Conservation (phyloP, 176 grass and related monocot species). For the Zea mays region DNA sequence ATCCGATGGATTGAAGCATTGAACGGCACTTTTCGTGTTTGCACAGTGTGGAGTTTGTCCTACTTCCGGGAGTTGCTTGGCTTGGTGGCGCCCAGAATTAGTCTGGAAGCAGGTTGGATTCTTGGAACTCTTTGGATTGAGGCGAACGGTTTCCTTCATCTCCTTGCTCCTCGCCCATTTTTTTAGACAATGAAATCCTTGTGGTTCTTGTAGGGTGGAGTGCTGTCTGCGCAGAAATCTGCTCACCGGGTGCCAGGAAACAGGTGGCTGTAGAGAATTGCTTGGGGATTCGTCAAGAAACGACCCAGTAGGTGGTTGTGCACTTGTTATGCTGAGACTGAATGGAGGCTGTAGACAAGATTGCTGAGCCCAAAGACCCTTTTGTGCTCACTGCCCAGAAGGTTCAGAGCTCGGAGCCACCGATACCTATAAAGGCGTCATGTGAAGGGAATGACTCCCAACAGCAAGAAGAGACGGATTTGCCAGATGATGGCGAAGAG, state of each 20-base stretch:
- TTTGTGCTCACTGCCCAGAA: constrained; percentile 36
- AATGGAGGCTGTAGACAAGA: constrained; percentile 59
- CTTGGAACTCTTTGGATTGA: constrained; percentile 26
- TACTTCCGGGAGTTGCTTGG: neutral
- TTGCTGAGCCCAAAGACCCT: constrained; percentile 53
- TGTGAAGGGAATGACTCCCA: constrained; percentile 65
- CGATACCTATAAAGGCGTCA: constrained; percentile 50
- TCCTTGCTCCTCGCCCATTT: neutral
- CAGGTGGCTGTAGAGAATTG: constrained; percentile 13
- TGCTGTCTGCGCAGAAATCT: constrained; percentile 28
- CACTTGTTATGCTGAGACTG: constrained; percentile 39
- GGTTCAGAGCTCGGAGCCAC: constrained; percentile 44
- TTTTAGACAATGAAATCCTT: neutral
- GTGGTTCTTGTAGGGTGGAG: constrained; percentile 27
- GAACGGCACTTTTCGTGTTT: constrained; percentile 24
- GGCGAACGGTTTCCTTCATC: constrained; percentile 9
- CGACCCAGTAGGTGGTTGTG: constrained; percentile 5
- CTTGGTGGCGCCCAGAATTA: constrained; percentile 21
- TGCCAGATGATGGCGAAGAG: constrained; percentile 57
- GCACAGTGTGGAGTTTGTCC: constrained; percentile 38
- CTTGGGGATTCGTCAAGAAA: constrained; percentile 21
- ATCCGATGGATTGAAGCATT: constrained; percentile 25
- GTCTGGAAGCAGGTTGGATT: constrained; percentile 43
- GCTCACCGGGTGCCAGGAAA: constrained; percentile 14
- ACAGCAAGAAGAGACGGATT: constrained; percentile 62